A percentile compares a stretch with the other conserved stretches of the same genome.
phyloP scores from a whole-genome alignment of 768 basidiomycete genomes.

The Hypholoma fasciculare region DNA sequence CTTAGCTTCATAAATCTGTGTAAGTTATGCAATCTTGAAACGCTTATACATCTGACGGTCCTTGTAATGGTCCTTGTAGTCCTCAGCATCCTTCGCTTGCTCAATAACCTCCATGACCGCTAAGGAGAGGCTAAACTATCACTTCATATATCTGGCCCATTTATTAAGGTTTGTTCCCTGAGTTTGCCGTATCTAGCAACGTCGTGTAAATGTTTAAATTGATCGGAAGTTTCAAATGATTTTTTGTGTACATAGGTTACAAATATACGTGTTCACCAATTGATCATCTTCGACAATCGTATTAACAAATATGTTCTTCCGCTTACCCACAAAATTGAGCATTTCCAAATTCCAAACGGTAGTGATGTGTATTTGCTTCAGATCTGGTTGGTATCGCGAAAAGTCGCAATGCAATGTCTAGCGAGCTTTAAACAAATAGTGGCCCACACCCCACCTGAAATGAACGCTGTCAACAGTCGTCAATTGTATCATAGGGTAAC shows the following conservation, averaged over 20 bases:
- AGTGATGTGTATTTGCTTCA: too few relatives aligned
- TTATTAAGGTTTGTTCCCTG: too few relatives aligned
- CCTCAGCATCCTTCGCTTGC: conserved; percentile 81
- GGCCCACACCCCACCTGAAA: conserved; percentile 55
- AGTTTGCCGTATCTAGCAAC: too few relatives aligned
- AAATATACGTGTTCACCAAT: not conserved
- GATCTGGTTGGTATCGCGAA: not conserved
- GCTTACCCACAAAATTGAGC: too few relatives aligned
- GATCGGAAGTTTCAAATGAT: too few relatives aligned
- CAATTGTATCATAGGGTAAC: conserved; percentile 25
- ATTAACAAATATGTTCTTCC: not conserved
- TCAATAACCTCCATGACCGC: conserved; percentile 61
- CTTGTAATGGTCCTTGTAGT: conserved; percentile 46
- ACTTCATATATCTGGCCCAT: too few relatives aligned
- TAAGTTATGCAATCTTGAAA: conserved; percentile 37
- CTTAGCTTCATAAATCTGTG: conserved; percentile 84
- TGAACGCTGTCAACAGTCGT: not conserved
- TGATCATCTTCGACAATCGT: not conserved
- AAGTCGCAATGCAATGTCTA: conserved; percentile 1
- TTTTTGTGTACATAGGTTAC: too few relatives aligned
- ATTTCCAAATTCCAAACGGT: too few relatives aligned
- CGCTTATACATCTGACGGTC: conserved; percentile 5
- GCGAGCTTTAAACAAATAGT: conserved; percentile 51
- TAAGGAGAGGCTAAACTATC: conserved; percentile 19
- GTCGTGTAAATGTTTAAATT: too few relatives aligned